Conservation (phyloP, 495 filamentous ascomycete species). For the Penicillium verhagenii region DNA sequence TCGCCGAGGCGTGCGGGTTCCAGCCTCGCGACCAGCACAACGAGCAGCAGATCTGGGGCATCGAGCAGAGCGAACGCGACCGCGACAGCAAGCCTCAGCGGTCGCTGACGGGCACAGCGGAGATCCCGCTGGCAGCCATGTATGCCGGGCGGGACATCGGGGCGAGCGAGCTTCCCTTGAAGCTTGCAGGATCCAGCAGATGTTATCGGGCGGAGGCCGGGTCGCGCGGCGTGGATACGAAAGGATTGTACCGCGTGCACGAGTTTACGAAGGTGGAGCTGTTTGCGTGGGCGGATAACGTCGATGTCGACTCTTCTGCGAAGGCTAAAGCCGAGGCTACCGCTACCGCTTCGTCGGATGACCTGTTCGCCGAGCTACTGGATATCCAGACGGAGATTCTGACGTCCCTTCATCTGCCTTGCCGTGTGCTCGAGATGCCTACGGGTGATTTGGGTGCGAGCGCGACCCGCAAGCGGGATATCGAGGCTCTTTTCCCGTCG, state of each 20-base stretch:
- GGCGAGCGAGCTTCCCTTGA: constrained; percentile 64
- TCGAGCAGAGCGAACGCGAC: constrained; percentile 64
- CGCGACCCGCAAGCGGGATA: constrained; percentile 82
- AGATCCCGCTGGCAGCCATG: constrained; percentile 93
- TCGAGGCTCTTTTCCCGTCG: constrained; percentile 92
- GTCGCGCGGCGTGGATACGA: constrained; percentile 81
- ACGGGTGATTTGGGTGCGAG: constrained; percentile 82
- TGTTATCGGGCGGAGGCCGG: constrained; percentile 96
- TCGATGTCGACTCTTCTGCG: constrained; percentile 31
- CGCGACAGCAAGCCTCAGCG: constrained; percentile 59
- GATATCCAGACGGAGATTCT: constrained; percentile 83
- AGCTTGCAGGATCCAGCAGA: constrained; percentile 76
- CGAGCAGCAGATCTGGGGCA: constrained; percentile 85
- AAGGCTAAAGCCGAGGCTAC: constrained; percentile 7
- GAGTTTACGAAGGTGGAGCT: constrained; percentile 99
- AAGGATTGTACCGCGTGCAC: constrained; percentile 96
- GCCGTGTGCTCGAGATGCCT: constrained; percentile 91
- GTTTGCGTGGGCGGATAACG: constrained; percentile 72
- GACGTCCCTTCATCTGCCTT: constrained; percentile 71
- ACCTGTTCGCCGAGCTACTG: constrained; percentile 79
- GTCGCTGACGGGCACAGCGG: constrained; percentile 80
- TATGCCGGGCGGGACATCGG: constrained; percentile 70
- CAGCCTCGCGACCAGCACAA: constrained; percentile 86
- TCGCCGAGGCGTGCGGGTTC: constrained; percentile 88
- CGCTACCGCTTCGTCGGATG: constrained; percentile 37